A percentile compares a stretch with the other conserved stretches of the same genome.
phyloP scores from a whole-genome alignment of 768 basidiomycete species.

The Calvatia gigantea region DNA sequence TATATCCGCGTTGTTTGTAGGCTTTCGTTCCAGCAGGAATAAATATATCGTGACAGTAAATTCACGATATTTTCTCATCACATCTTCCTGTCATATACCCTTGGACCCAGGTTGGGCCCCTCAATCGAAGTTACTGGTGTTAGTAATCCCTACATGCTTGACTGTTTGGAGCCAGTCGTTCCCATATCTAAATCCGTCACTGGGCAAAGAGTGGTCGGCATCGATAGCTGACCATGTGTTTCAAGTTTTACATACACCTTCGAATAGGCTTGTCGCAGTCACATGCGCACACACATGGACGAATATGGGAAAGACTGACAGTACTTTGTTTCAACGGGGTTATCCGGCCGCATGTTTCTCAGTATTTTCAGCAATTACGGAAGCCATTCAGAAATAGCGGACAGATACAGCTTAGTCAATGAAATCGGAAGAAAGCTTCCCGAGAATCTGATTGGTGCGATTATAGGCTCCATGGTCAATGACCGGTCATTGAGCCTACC shows the following conservation, averaged over 20 bases:
- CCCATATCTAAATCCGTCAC: too few species aligned
- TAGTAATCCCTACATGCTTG: not conserved
- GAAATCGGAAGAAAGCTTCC: too few species aligned
- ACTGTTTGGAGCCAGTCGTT: too few species aligned
- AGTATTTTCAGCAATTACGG: not conserved
- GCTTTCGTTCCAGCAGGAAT: slow-evolving; percentile 6
- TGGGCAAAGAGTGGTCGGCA: too few species aligned
- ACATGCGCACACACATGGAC: not conserved
- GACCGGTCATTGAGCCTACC: too few species aligned
- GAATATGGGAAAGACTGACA: not conserved
- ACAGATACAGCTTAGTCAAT: not conserved
- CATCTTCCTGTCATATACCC: not conserved
- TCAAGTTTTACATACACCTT: not conserved
- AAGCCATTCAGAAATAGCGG: not conserved
- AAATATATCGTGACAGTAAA: slow-evolving; percentile 5
- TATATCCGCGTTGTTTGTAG: slow-evolving; percentile 8
- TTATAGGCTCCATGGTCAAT: too few species aligned
- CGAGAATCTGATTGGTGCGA: too few species aligned
- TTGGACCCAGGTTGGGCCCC: not conserved
- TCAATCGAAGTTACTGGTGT: not conserved
- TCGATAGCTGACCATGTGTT: not conserved
- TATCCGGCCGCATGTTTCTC: not conserved
- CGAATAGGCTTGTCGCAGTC: not conserved
- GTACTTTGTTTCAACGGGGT: not conserved
- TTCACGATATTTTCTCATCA: slow-evolving; percentile 4